These are phyloP conservation scores for Pseudovirgaria hyperparasitica DNA, from an alignment of 2,329 filamentous ascomycete genomes.

Conservation along the genomic window DNA sequence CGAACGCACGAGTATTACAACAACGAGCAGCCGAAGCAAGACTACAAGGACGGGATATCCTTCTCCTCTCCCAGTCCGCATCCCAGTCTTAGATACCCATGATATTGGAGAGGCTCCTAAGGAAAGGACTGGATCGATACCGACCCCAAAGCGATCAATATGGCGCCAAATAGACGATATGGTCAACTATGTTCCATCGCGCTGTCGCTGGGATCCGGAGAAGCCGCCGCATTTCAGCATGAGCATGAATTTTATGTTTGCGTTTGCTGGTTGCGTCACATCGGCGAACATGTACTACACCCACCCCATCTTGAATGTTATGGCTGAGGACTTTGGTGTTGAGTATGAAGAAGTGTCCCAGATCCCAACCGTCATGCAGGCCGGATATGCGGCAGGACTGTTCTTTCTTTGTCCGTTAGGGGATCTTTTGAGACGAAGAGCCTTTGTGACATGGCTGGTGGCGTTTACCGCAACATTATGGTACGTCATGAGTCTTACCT, in stretches of 20 bases:
- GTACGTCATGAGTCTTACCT: constrained; percentile 28
- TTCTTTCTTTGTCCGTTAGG: constrained; percentile 65
- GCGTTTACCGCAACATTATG: constrained; percentile 54
- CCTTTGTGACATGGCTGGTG: constrained; percentile 56
- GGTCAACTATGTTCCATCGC: constrained; percentile 48
- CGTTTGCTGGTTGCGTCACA: constrained; percentile 52
- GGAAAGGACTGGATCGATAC: not conserved
- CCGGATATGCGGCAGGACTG: constrained; percentile 63
- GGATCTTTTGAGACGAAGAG: constrained; percentile 53
- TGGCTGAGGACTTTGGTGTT: constrained; percentile 59
- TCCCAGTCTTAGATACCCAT: too few species aligned
- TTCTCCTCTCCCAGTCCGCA: too few species aligned
- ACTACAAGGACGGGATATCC: too few species aligned
- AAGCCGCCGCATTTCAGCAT: constrained; percentile 57
- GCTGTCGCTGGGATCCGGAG: constrained; percentile 55
- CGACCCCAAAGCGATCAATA: constrained; percentile 2
- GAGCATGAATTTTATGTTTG: constrained; percentile 57
- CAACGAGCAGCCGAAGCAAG: too few species aligned
- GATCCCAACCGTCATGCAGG: constrained; percentile 66
- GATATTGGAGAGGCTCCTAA: too few species aligned
- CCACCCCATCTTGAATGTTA: constrained; percentile 64
- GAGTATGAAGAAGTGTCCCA: constrained; percentile 53
- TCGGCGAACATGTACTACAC: constrained; percentile 76
- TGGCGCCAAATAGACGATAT: constrained; percentile 14
- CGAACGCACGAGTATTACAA: too few species aligned